A percentile compares a stretch with the other conserved stretches of the same genome.
These are phyloP conservation scores for Boletellus deceptivus DNA, from an alignment of 1,284 basidiomycete genomes.

Conservation along the genomic window DNA sequence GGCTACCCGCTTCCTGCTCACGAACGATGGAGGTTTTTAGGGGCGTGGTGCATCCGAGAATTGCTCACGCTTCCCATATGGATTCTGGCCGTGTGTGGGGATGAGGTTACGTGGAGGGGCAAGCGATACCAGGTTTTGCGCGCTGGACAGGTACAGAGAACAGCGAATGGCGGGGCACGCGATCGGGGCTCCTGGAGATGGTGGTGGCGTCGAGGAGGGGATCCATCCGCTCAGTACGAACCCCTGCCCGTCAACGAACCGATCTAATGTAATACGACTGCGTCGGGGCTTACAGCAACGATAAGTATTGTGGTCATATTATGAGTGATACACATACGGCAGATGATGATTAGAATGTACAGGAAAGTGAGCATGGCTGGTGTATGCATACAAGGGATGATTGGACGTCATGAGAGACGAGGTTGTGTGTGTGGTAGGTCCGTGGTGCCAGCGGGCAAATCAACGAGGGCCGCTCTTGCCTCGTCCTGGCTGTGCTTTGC, in stretches of 20 bases:
- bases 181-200: constrained; percentile 11
- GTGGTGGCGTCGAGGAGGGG: constrained; percentile 10
- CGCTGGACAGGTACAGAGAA: constrained; percentile 58
- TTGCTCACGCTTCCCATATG: constrained; percentile 83
- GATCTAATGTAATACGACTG: constrained; percentile 22
- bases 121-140: constrained; percentile 58
- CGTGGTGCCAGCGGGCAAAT: constrained; percentile 24
- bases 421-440: constrained; percentile 23
- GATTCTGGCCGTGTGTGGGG: constrained; percentile 74
- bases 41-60: constrained; percentile 79
- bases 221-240: constrained; percentile 16
- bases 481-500: constrained; percentile 37
- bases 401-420: constrained; percentile 25
- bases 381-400: constrained; percentile 33
- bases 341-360: constrained; percentile 35
- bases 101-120: constrained; percentile 84
- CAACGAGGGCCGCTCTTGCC: constrained; percentile 28
- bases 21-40: constrained; percentile 59
- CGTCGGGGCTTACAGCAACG: constrained; percentile 28
- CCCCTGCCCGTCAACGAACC: constrained; percentile 13
- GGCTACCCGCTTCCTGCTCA: constrained; percentile 57
- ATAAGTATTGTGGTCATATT: constrained; percentile 34
- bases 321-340: constrained; percentile 35
- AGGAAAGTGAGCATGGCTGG: constrained; percentile 26
- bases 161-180: not conserved